phyloP scores from a whole-genome alignment of 208 protist genomes.

The Acanthamoeba healyi region DNA sequence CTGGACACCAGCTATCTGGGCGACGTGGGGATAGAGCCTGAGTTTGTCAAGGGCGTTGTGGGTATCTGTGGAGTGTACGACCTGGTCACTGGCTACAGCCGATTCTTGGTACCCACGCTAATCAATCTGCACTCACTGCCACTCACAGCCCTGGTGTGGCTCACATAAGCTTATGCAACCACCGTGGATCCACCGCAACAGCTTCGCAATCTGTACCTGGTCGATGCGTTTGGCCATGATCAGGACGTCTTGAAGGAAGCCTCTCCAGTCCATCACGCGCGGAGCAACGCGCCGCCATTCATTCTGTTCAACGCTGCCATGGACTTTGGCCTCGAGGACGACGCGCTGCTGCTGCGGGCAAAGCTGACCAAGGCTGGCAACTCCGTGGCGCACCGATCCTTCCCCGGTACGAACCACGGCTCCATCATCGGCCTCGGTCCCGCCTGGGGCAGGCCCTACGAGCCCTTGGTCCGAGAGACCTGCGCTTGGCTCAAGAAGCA shows the following conservation, averaged over 20 bases:
- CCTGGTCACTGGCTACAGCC: not conserved
- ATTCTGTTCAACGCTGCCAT: slow-evolving; percentile 28
- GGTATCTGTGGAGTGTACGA: slow-evolving; percentile 19
- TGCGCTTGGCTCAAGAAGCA: slow-evolving; percentile 41
- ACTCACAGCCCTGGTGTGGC: no score
- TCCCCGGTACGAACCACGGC: not conserved
- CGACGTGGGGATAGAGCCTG: not conserved
- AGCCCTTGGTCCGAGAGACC: not conserved
- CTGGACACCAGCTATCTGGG: not conserved
- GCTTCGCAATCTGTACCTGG: slow-evolving; percentile 10
- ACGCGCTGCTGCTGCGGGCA: not conserved
- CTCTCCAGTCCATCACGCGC: not conserved
- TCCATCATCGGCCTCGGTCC: slow-evolving; percentile 1
- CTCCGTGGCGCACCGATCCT: not conserved
- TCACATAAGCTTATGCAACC: not conserved
- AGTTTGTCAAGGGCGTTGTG: slow-evolving; percentile 15
- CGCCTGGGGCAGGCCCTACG: not conserved
- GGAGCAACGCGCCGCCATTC: slow-evolving; percentile 47
- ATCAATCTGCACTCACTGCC: no score
- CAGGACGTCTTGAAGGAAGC: not conserved
- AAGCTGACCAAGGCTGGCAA: not conserved
- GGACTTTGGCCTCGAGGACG: slow-evolving; percentile 47
- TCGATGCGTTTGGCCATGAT: not conserved
- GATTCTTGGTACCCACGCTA: slow-evolving; percentile 26
- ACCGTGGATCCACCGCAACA: not conserved